Base-by-base conservation (phyloP, 805 yeast genomes). In the Tetrapisispora fleetii region DNA sequence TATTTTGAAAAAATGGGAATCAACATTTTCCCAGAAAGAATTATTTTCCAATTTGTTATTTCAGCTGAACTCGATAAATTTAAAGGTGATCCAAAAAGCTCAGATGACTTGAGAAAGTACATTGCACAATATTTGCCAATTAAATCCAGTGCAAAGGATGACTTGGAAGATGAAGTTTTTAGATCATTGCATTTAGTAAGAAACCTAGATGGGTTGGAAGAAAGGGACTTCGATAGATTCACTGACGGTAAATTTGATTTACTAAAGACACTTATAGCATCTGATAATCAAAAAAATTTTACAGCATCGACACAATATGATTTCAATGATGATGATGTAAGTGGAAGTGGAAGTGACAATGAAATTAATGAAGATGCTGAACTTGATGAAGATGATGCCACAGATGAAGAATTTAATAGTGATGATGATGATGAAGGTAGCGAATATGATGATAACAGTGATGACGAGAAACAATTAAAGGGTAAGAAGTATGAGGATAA, bases 101-200 rank as follows among this genome's bases (percentile, higher is more conserved):
- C 59, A 49, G 60, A 51, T 1, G 65, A 59, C n/a, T 72, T 74
- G 40, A 60, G 60, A 37, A 62, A 57, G 6, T 70, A 67, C 47
- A 59, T 67, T 33, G 67, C 73, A 17, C 75, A 70, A 28, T 62
- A 69, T 9, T 56, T 85, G 48, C 86, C 88, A 0, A 64, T 81
- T 43, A 84, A 84, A 58, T 52, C 59, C 5, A 67, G 74, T 17
- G 77, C 72, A 6, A 74, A 72, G 32, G 81, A 75, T 45, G 77
- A 76, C 40, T 80, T 79, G 22, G 87, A 85, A 52, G 99, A 93
- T 64, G 95, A 86, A 48, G 80, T 93, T 6, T 93, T 93, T 67
- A 73, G 99, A 62, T 79, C 90, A 4, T 59, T 84, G 46, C 88
- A 85, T 65, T 68, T 85, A 57, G 87, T 85, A 32, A 74, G 90